phyloP scores from a whole-genome alignment of 2,329 filamentous ascomycete genomes.

The Talaromyces sp. region DNA sequence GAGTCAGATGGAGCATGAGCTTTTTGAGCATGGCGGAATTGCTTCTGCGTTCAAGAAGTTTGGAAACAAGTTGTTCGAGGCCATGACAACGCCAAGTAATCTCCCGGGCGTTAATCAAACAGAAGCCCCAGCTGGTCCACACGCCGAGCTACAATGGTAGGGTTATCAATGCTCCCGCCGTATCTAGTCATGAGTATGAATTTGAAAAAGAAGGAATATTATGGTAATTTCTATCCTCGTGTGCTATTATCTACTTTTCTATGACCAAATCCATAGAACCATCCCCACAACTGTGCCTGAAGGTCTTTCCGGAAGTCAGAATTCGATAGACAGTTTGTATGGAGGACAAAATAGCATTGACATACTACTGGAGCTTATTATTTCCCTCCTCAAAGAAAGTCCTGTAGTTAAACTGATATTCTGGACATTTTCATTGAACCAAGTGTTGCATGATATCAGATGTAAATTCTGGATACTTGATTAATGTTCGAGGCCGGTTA shows the following conservation, averaged over 20 bases:
- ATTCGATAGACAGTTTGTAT: no score
- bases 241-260: neutral
- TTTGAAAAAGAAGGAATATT: neutral
- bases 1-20: constrained; percentile 34
- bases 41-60: constrained; percentile 35
- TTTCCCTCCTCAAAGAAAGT: no score
- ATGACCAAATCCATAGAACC: neutral
- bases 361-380: no score
- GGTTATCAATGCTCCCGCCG: neutral
- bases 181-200: neutral
- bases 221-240: neutral
- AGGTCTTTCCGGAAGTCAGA: no score
- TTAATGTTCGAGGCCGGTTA: no score
- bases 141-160: constrained; percentile 6
- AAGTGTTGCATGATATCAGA: no score
- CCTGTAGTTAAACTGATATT: no score
- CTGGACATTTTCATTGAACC: no score
- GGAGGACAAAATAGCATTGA: no score
- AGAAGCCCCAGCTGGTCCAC: neutral
- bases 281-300: neutral
- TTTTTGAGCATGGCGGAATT: constrained; percentile 34
- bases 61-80: constrained; percentile 30
- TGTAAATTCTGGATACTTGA: no score
- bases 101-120: neutral
- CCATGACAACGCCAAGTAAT: constrained; percentile 14